Percentiles rank a stretch among this genome's conserved stretches.
phyloP scores from a whole-genome alignment of 495 filamentous ascomycete species.

The Tuber magnatum region DNA sequence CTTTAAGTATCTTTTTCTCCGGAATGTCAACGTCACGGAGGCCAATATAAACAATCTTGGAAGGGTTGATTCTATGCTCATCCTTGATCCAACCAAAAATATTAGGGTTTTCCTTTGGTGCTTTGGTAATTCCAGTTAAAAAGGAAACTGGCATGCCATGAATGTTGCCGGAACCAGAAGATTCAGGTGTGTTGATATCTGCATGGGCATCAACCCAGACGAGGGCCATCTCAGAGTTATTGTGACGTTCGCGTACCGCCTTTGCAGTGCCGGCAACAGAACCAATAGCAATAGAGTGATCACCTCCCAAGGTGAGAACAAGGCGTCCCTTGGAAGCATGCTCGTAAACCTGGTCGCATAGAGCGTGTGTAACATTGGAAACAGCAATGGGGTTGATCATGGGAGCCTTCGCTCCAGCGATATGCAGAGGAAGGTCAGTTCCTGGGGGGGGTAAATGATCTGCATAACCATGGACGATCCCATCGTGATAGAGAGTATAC shows the following conservation, averaged over 20 bases:
- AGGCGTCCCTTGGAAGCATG: constrained; percentile 79
- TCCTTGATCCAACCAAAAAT: constrained; percentile 82
- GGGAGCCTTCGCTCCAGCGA: constrained; percentile 36
- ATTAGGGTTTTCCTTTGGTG: constrained; percentile 55
- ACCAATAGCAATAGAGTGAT: constrained; percentile 95
- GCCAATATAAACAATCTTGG: constrained; percentile 95
- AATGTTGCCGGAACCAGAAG: constrained; percentile 81
- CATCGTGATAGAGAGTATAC: constrained; percentile 79
- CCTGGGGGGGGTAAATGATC: constrained; percentile 57
- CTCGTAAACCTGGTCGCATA: constrained; percentile 77
- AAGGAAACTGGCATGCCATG: constrained; percentile 98
- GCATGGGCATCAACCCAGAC: constrained; percentile 99
- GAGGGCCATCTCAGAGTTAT: constrained; percentile 71
- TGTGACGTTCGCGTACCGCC: constrained; percentile 72
- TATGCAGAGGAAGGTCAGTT: constrained; percentile 67
- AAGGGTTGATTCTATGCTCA: constrained; percentile 57
- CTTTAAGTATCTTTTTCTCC: constrained; percentile 82
- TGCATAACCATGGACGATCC: constrained; percentile 73
- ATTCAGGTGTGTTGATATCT: constrained; percentile 95
- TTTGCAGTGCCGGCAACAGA: constrained; percentile 76
- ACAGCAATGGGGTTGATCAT: constrained; percentile 93
- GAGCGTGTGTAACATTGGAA: constrained; percentile 71
- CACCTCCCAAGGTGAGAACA: constrained; percentile 87
- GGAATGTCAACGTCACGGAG: constrained; percentile 83
- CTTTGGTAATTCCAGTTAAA: constrained; percentile 65